These are phyloP conservation scores for Parietichytrium sp. DNA, from an alignment of 108 stramenopile species.

Conservation along the genomic window DNA sequence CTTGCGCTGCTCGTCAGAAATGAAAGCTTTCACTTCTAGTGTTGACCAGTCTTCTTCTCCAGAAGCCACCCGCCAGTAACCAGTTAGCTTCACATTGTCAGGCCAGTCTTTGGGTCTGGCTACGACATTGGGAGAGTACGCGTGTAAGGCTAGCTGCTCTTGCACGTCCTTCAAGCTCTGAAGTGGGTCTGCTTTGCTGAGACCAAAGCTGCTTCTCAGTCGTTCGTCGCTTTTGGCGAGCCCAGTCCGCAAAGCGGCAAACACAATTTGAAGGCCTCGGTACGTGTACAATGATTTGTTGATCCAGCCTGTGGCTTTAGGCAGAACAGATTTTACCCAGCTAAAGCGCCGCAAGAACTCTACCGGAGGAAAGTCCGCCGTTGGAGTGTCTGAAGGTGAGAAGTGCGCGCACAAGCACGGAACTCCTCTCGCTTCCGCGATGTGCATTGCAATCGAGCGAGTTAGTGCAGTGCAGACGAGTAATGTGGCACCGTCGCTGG, in stretches of 20 bases:
- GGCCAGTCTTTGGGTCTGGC: constrained; percentile 16
- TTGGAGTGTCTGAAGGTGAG: background rate
- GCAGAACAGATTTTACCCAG: background rate
- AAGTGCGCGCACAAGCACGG: constrained; percentile 15
- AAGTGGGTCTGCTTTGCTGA: background rate
- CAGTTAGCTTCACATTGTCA: background rate
- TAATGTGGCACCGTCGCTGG: background rate
- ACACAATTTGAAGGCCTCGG: background rate
- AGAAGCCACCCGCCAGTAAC: background rate
- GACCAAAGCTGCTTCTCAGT: background rate
- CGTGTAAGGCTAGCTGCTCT: background rate
- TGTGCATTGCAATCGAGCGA: background rate
- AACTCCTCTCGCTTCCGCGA: background rate
- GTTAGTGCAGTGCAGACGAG: constrained; percentile 35
- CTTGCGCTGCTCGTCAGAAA: background rate
- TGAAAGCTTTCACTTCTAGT: background rate
- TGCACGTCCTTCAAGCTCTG: background rate
- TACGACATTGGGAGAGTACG: background rate
- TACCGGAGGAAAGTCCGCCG: constrained; percentile 9
- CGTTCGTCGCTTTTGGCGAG: background rate
- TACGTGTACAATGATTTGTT: background rate
- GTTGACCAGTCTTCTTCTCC: background rate
- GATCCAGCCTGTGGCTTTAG: background rate
- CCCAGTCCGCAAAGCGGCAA: background rate
- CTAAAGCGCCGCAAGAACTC: background rate